phyloP scores from a whole-genome alignment of 164 flowering plant species.

The Aristolochia fimbriata region DNA sequence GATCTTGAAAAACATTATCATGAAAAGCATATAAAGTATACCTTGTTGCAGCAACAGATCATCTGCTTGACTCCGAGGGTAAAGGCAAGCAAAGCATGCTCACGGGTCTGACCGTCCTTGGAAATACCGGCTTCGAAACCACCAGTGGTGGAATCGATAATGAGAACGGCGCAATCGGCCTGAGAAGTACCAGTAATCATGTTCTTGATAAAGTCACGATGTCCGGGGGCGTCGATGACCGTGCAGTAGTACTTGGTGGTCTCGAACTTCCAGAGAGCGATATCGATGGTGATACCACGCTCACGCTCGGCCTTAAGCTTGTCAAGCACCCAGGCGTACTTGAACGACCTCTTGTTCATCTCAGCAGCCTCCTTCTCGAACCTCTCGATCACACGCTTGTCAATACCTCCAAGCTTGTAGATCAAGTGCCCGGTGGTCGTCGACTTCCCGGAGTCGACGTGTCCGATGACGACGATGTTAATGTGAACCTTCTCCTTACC shows the following conservation, averaged over 20 bases:
- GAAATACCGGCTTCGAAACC: constrained; percentile 89
- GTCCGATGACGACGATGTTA: constrained; percentile 65
- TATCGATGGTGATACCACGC: constrained; percentile 80
- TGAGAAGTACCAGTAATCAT: constrained; percentile 85
- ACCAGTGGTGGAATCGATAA: constrained; percentile 77
- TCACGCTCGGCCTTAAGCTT: constrained; percentile 86
- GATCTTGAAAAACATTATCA: too few species aligned
- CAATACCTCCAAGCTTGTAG: constrained; percentile 86
- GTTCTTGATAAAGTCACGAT: constrained; percentile 81
- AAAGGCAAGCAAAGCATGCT: constrained; percentile 71
- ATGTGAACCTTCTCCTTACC: constrained; percentile 55
- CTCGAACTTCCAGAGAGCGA: constrained; percentile 79
- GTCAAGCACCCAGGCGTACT: constrained; percentile 82
- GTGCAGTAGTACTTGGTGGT: constrained; percentile 85
- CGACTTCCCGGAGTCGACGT: constrained; percentile 67
- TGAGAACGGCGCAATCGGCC: constrained; percentile 76
- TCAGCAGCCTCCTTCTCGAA: constrained; percentile 90
- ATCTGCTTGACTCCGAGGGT: constrained; percentile 77
- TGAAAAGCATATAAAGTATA: background rate
- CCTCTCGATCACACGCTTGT: constrained; percentile 87
- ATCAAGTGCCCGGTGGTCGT: constrained; percentile 72
- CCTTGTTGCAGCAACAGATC: constrained; percentile 87
- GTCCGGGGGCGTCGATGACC: constrained; percentile 84
- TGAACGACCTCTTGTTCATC: constrained; percentile 86
- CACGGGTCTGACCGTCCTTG: constrained; percentile 88